Base-by-base conservation (phyloP, 805 yeast species). In the Metschnikowia lochheadii region DNA sequence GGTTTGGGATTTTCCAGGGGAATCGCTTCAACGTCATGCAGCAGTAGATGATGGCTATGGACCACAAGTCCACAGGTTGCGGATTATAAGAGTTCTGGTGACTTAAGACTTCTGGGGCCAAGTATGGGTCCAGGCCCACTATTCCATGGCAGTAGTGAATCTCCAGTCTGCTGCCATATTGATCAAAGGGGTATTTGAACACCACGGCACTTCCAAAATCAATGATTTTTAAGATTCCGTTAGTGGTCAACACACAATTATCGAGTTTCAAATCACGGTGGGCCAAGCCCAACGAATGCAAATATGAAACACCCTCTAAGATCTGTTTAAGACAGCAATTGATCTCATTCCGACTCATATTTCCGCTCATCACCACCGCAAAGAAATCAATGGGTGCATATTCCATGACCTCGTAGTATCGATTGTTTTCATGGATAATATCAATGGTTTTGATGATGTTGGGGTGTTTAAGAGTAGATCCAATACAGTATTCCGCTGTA, bases 351-450 rank as follows among this genome's bases (percentile, higher is more conserved):
- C 94, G 76, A 5, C 87, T 76, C 91, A 87, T 85, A 59, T 82
- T 78, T 21, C 90, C 91, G 4, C 89, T 83, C 95, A 87, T 87
- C 14, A 87, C 95, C 40, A 87, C 89, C 0, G 90, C 89, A 63
- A 87, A 87, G 66, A 87, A 86, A 69, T 87, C 96, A 39, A 82
- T 78, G 6, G 96, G 89, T 60, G 96, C 88, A 66, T 84, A 92
- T 69, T 94, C 99, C 97, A 94, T 90, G 48, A 94, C 89, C 67
- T 92, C 96, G 48, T 71, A 84, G 84, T 56, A 86, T 77, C 87
- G 83, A 57, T 80, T 82, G 59, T 66, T 89, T 80, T 61, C 85
- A 55, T 80, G 81, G 48, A 88, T 83, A 72, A 70, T 88, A 68
- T 87, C 95, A 58, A 87, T 72, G 2, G 94, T 87, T 62, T 85